Conservation (phyloP, 1,139 yeast species). For the Sugiyamaella novakii region DNA sequence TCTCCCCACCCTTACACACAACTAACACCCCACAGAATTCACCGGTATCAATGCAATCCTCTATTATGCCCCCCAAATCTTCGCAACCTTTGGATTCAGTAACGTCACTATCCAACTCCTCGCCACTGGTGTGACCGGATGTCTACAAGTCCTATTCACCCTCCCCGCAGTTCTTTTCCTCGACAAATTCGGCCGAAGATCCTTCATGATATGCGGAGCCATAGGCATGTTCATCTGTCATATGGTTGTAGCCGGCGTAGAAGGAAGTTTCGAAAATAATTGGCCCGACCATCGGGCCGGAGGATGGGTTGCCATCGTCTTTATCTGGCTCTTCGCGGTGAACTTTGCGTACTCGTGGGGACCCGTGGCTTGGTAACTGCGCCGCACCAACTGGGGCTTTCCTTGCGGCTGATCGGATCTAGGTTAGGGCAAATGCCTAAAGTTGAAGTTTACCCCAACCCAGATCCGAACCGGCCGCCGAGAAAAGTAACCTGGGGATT, state of each 20-base stretch:
- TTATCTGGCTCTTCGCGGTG: slow-evolving; percentile 69
- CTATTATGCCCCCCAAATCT: slow-evolving; percentile 69
- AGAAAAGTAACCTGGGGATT: too few relatives aligned
- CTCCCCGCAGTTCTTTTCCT: slow-evolving; percentile 51
- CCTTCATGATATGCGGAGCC: slow-evolving; percentile 54
- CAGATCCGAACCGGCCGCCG: too few relatives aligned
- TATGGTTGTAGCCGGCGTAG: slow-evolving; percentile 38
- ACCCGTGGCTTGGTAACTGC: slow-evolving; percentile 70
- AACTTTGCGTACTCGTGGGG: slow-evolving; percentile 83
- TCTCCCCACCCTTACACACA: too few relatives aligned
- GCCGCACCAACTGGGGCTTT: too few relatives aligned
- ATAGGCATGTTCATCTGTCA: slow-evolving; percentile 49
- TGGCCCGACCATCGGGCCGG: slow-evolving; percentile 37
- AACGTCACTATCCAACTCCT: slow-evolving; percentile 53
- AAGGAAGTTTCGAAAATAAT: slow-evolving; percentile 35
- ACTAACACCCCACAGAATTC: too few relatives aligned
- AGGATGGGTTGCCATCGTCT: slow-evolving; percentile 63
- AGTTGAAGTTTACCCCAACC: too few relatives aligned
- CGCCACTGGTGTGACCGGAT: slow-evolving; percentile 44
- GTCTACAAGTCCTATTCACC: slow-evolving; percentile 37
- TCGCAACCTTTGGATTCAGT: slow-evolving; percentile 50
- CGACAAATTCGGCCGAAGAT: slow-evolving; percentile 57
- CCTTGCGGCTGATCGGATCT: too few relatives aligned
- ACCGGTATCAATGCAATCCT: slow-evolving; percentile 72
- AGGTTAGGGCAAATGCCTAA: too few relatives aligned